phyloP scores from a whole-genome alignment of 2,329 filamentous ascomycete species.

The Sporothrix schenckii region DNA sequence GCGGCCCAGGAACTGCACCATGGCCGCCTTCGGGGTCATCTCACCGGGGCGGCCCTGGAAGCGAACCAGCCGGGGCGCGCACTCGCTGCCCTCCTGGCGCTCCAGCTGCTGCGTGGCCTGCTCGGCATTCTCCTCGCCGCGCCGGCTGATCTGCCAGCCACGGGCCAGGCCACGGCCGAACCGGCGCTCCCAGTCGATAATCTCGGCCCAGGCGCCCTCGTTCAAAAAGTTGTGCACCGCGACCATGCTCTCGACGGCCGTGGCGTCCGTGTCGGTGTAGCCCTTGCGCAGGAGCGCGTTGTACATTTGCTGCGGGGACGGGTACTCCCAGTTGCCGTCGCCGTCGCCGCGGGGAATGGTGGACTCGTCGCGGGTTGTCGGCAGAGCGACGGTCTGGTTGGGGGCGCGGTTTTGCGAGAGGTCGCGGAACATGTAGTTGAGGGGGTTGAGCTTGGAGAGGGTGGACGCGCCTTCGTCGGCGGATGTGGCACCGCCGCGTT shows the following conservation, averaged over 20 bases:
- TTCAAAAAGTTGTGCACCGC: slow-evolving; percentile 98
- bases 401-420: slow-evolving; percentile 78
- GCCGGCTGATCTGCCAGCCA: slow-evolving; percentile 73
- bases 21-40: slow-evolving; percentile 85
- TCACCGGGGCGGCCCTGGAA: slow-evolving; percentile 91
- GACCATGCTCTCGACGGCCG: slow-evolving; percentile 95
- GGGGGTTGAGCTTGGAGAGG: slow-evolving; percentile 62
- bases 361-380: slow-evolving; percentile 78
- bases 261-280: slow-evolving; percentile 89
- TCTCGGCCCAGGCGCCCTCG: slow-evolving; percentile 95
- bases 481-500: slow-evolving; percentile 17
- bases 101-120: slow-evolving; percentile 45
- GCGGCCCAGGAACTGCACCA: slow-evolving; percentile 78
- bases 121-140: slow-evolving; percentile 67
- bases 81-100: slow-evolving; percentile 43
- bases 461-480: slow-evolving; percentile 37
- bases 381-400: slow-evolving; percentile 72
- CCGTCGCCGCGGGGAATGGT: slow-evolving; percentile 87
- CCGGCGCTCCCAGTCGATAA: slow-evolving; percentile 87
- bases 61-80: slow-evolving; percentile 70
- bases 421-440: slow-evolving; percentile 95
- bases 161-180: slow-evolving; percentile 73
- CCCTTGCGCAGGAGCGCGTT: slow-evolving; percentile 96
- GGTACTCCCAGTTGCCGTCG: slow-evolving; percentile 91
- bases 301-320: slow-evolving; percentile 99